phyloP scores from a whole-genome alignment of 257 asterid species.

The Buddleja alternifolia region DNA sequence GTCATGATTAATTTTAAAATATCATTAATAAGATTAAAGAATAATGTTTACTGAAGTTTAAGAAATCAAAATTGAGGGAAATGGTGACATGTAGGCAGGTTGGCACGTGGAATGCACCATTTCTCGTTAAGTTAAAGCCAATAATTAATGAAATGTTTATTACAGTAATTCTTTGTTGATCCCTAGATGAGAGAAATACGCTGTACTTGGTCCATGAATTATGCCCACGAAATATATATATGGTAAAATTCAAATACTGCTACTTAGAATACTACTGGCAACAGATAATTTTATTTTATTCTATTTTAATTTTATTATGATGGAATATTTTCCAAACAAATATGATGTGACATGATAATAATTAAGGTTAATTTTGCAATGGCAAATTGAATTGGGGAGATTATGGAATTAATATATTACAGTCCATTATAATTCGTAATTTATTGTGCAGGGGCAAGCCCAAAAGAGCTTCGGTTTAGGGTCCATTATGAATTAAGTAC shows the following conservation, averaged over 20 bases:
- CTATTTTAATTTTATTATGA: no score
- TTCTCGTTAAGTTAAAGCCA: conserved; percentile 18
- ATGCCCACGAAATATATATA: conserved; percentile 24
- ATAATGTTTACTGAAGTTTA: neutral
- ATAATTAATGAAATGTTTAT: conserved; percentile 25
- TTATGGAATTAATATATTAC: no score
- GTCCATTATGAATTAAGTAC: no score
- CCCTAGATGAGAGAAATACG: conserved; percentile 55
- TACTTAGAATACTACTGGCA: no score
- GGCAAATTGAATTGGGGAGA: no score
- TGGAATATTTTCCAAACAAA: no score
- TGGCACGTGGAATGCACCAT: conserved; percentile 41
- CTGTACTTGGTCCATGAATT: conserved; percentile 40
- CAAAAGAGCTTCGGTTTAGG: no score
- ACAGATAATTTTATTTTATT: no score
- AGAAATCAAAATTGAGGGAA: conserved; percentile 28
- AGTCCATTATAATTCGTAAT: no score
- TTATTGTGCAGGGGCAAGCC: no score
- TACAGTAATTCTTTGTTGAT: conserved; percentile 48
- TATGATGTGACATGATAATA: no score
- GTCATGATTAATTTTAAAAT: neutral
- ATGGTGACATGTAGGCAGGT: conserved; percentile 40
- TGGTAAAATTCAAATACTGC: neutral
- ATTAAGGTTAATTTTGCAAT: no score
- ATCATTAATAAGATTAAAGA: conserved; percentile 12